Conservation (phyloP, 768 basidiomycete genomes). For the Clathrus columnatus region DNA sequence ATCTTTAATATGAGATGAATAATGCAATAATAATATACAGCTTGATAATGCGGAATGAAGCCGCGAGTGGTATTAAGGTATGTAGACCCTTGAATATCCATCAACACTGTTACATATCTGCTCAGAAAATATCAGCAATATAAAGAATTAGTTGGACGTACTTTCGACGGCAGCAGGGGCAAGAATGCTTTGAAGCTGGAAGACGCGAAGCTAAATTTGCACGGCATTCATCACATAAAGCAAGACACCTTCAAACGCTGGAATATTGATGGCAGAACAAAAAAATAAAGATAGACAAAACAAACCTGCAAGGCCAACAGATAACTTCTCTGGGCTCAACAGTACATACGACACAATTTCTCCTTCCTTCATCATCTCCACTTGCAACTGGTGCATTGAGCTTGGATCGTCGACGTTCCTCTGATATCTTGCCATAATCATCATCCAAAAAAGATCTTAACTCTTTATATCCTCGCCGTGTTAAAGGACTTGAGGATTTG, state of each 20-base stretch:
- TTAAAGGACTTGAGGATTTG: conserved; percentile 37
- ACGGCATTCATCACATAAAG: conserved; percentile 59
- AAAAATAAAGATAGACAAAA: background rate
- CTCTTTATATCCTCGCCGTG: conserved; percentile 35
- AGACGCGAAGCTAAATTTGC: conserved; percentile 49
- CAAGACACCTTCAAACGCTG: conserved; percentile 41
- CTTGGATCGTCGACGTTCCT: conserved; percentile 20
- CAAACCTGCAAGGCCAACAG: conserved; percentile 79
- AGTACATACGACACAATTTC: conserved; percentile 63
- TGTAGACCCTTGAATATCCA: conserved; percentile 55
- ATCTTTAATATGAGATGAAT: too few species aligned
- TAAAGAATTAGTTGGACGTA: conserved; percentile 17
- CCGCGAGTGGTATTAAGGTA: conserved; percentile 31
- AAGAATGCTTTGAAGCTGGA: conserved; percentile 49
- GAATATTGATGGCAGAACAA: background rate
- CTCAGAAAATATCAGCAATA: background rate
- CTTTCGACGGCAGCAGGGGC: conserved; percentile 54
- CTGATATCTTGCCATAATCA: conserved; percentile 25
- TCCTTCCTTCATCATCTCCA: conserved; percentile 17
- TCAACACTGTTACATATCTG: conserved; percentile 26
- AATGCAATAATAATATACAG: too few species aligned
- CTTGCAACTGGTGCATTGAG: conserved; percentile 9
- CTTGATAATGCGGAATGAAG: background rate
- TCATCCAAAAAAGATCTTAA: conserved; percentile 23
- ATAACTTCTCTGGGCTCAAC: conserved; percentile 61